Evolutionary conservation across 2,329 filamentous ascomycete genomes (phyloP), one percentile per base, ranked within the genome.

Genomic region (Cordyceps pruinosa): DNA sequence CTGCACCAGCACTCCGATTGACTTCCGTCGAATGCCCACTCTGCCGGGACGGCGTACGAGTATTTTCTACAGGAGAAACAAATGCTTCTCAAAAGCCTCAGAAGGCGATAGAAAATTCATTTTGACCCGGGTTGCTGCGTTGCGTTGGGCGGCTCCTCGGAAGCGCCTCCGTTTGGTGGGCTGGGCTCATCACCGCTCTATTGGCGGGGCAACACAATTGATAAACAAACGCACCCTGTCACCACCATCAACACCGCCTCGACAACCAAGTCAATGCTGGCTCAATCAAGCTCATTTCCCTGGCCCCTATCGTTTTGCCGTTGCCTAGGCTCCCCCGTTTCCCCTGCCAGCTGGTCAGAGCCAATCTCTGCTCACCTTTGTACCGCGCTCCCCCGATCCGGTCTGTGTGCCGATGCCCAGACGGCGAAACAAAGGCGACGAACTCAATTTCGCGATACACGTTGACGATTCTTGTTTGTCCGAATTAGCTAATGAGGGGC

Each of bases 401-500:
- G 23, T 42, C 5, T 32, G 21, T 30, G n/a, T 26, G 47, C 41
- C 61, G 56, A 68, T 69, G 65, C 62, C 66, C 64, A 59, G 48
- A 46, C 65, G 68, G 61, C 64, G 64, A 41, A 65, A 63, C 19
- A 65, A 61, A 60, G 63, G 60, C 49, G 62, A 66, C 56, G 71
- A 76, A 59, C 62, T 70, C 62, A 72, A 79, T 61, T 78, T 80
- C 60, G 67, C 77, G 9, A 79, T 77, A 61, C 75, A 76, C 70
- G 69, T 77, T 64, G 77, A 81, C 64, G 66, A 67, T 44, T 77
- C 74, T 55, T 78, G 74, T 63, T 47, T 74, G 56, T 73, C 67
- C 64, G 69, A 69, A 42, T 68, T 70, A 57, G 75, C 75, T 69
- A 70, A 74, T 63, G 71, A 76, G 59, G 59, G 65, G 51, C 61